These are phyloP conservation scores for Hylodesmum podocarpum DNA, from an alignment of 306 rosid genomes.

Conservation along the genomic window DNA sequence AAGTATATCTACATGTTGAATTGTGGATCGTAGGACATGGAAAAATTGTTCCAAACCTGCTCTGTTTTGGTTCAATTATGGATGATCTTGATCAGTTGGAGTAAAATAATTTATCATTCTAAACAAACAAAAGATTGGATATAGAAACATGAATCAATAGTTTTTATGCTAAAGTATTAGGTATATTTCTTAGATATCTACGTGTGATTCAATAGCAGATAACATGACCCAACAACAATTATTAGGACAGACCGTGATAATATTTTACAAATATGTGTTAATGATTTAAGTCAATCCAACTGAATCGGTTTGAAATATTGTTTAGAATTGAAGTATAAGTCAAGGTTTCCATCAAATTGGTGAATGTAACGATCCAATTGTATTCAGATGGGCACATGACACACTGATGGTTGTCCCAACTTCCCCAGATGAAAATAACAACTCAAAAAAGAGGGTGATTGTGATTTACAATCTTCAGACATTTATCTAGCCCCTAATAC, in stretches of 20 bases:
- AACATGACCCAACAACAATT: too few relatives aligned
- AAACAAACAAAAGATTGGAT: not conserved
- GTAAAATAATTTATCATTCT: not conserved
- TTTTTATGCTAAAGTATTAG: not conserved
- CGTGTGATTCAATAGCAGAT: too few relatives aligned
- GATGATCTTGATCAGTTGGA: not conserved
- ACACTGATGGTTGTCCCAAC: conserved; percentile 33
- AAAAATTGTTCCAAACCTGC: not conserved
- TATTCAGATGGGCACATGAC: conserved; percentile 21
- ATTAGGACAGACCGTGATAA: too few relatives aligned
- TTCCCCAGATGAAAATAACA: conserved; percentile 39
- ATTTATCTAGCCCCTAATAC: not conserved
- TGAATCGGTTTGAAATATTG: too few relatives aligned
- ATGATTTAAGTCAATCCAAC: too few relatives aligned
- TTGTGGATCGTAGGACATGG: not conserved
- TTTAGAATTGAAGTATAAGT: not conserved
- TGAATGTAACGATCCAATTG: conserved; percentile 9
- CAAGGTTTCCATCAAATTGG: not conserved
- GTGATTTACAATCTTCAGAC: conserved; percentile 30
- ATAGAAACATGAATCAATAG: not conserved
- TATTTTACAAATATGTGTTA: too few relatives aligned
- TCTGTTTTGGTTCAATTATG: not conserved
- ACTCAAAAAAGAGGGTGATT: conserved; percentile 24
- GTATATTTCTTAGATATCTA: not conserved
- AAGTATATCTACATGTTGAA: not conserved